Base-by-base conservation (phyloP, 2,329 filamentous ascomycete genomes). In the Ramularia endophylla region DNA sequence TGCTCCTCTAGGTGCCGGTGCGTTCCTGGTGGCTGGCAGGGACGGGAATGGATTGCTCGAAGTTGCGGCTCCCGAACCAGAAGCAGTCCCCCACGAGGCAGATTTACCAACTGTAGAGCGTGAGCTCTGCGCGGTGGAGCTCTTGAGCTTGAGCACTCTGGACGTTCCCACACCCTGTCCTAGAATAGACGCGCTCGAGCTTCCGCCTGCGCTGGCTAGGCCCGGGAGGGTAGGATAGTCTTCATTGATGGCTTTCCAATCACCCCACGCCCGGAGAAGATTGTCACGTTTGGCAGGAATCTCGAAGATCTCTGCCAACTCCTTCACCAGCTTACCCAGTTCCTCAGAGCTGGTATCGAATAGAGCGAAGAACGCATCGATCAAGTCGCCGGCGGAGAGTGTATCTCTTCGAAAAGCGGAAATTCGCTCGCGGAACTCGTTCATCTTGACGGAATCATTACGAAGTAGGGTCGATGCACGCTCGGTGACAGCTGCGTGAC, bases 211-310 rank as follows among this genome's bases (percentile, higher is more conserved):
- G 37, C 83, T 83, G 40, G 77, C 76, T 1, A 86, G 75, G 0
- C 84, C 83, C 1, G 90, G 89, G 1, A 97, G 71, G 2, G 85
- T 87, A 0, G 90, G 90, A 54, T 95, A 97, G 61, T 95, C 89
- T 64, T 95, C 89, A 52, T 94, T 94, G 66, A 94, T 92, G 27
- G 88, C 88, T 34, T 87, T 86, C 87, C 90, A 95, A 65, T 95
- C 86, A 54, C 87, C 87, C 88, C 90, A 95, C 1, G 89, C 87
- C 55, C 83, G 83, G 18, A 88, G 77, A 3, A 98, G 69, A 1
- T 71, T 73, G 38, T 83, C 81, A 1, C 80, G 80, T 60, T 94
- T 95, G 13, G 64, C 61, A 36, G 83, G 75, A 53, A 94, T 83
- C 54, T 98, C 90, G 55, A 92, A 97, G 8, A 98, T 79, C 38